A percentile compares a stretch with the other conserved stretches of the same genome.
phyloP scores from a whole-genome alignment of 345 rosid species.

The Populus davidiana region DNA sequence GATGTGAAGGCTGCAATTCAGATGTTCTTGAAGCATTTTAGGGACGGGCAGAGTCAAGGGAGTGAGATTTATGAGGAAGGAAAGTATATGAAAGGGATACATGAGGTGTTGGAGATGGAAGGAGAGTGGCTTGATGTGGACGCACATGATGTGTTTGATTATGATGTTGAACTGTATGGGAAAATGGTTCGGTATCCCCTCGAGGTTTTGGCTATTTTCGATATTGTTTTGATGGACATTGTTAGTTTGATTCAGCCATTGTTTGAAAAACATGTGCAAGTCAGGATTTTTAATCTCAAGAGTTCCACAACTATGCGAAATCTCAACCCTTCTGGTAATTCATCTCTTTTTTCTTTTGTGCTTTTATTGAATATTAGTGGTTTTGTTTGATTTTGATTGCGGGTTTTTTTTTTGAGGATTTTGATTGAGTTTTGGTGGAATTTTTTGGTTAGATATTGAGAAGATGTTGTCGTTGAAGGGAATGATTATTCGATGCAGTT shows the following conservation, averaged over 20 bases:
- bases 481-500: constrained; percentile 90
- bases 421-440: background rate
- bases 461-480: constrained; percentile 96
- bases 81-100: constrained; percentile 74
- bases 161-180: constrained; percentile 72
- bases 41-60: constrained; percentile 44
- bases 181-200: constrained; percentile 93
- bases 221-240: constrained; percentile 90
- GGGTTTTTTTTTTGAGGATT: background rate
- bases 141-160: constrained; percentile 78
- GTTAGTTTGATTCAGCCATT: constrained; percentile 65
- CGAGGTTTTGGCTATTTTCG: constrained; percentile 90
- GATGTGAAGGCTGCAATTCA: constrained; percentile 83
- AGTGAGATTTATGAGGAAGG: constrained; percentile 63
- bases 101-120: constrained; percentile 74
- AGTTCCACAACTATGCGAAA: constrained; percentile 77
- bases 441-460: constrained; percentile 64
- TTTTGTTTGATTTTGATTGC: background rate
- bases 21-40: constrained; percentile 82
- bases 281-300: constrained; percentile 71
- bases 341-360: background rate
- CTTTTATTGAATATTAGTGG: background rate
- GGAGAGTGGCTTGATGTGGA: constrained; percentile 92
- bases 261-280: constrained; percentile 90
- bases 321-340: constrained; percentile 88